phyloP scores from a whole-genome alignment of 106 monocot species.

The Platanthera guangdongensis region DNA sequence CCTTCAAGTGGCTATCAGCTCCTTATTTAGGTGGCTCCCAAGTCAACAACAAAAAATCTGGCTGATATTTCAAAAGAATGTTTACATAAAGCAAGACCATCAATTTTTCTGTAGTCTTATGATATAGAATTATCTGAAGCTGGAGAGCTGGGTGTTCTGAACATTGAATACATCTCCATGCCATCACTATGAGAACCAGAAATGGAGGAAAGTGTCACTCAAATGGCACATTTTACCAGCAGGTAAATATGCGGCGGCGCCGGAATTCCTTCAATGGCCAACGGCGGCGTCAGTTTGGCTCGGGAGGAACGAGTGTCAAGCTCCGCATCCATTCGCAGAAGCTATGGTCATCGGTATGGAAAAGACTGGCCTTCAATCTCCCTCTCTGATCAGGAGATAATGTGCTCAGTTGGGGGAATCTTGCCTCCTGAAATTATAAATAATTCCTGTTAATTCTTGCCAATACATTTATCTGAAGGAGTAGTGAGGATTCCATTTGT shows the following conservation, averaged over 20 bases:
- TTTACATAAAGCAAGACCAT: neutral
- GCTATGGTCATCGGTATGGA: constrained; percentile 81
- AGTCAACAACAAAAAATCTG: neutral
- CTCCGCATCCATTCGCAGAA: constrained; percentile 98
- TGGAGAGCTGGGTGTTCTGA: neutral
- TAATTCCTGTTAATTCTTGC: neutral
- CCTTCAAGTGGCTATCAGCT: neutral
- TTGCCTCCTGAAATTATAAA: constrained; percentile 64
- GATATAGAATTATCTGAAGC: neutral
- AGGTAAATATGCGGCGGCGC: neutral
- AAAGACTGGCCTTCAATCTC: constrained; percentile 71
- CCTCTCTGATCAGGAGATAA: constrained; percentile 59
- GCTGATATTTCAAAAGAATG: neutral
- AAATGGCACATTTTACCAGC: neutral
- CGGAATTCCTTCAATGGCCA: neutral
- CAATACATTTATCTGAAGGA: neutral
- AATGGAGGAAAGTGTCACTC: neutral
- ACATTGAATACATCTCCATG: neutral
- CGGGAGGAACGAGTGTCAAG: constrained; percentile 71
- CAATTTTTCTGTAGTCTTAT: neutral
- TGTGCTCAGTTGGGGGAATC: constrained; percentile 74
- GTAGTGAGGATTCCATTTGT: too few species aligned
- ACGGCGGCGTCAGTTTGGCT: constrained; percentile 45
- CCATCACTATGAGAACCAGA: neutral
- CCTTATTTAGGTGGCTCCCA: neutral